Base-by-base conservation (phyloP, 116 monocot genomes). In the Dioscorea cayenensis region DNA sequence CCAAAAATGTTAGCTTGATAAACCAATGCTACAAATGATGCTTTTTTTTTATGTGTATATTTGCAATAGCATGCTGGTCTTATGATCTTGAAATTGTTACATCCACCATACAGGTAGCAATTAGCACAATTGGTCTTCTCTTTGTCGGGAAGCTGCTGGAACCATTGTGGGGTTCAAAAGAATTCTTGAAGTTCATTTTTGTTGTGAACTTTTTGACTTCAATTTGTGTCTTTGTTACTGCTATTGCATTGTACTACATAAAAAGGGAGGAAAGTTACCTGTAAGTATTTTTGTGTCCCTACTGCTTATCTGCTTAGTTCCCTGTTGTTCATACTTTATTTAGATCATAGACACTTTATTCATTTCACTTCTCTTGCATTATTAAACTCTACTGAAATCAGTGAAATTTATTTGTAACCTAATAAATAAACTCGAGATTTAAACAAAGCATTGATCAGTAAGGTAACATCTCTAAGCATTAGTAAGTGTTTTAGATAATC, bases 171-270 rank as follows among this genome's bases (percentile, higher is more conserved):
- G 32, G 32, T 32, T 32, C 91, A 21, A 88, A 72, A 75, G 95
- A 95, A 66, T 88, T 95, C 71, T 70, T 95, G 78, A 95, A 84
- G 73, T 95, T 95, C 69, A 86, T 95, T 71, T 79, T 89, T 72
- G 74, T 91, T 23, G 89, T 86, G 51, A 95, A 95, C 77, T 86
- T 91, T 71, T 69, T 95, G 14, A 86, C 82, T 73, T 86, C 82
- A 6, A 71, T 89, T 64, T 82, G 85, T 62, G 81, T 80, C 50
- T 95, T 95, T 79, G 75, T 84, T 63, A 87, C 84, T 58, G 94
- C 94, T 38, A 86, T 95, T 74, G 66, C 82, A 51, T 69, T 91
- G 14, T 95, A 95, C 82, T 95, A 95, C 79, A 74, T 89, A 29
- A 88, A 80, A 28, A 85, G 73, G 51, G 65, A 95, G 81, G 95